These are phyloP conservation scores for Tillandsia fasciculata DNA, from an alignment of 176 grass and related monocot species.

Conservation along the genomic window DNA sequence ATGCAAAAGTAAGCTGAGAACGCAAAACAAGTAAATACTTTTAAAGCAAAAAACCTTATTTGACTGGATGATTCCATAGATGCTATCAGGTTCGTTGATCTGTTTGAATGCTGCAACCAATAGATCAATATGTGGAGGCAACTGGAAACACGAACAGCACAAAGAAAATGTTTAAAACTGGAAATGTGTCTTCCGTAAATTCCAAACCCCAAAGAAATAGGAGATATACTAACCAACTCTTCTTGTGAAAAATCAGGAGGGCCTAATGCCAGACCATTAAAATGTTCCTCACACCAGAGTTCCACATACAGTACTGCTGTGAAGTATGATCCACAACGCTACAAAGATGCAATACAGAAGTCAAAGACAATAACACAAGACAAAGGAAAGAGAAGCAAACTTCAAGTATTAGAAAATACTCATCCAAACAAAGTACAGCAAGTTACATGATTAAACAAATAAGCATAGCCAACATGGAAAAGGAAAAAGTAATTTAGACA, in stretches of 20 bases:
- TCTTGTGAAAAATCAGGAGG: slow-evolving; percentile 72
- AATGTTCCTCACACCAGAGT: slow-evolving; percentile 92
- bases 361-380: slow-evolving; percentile 9
- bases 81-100: slow-evolving; percentile 88
- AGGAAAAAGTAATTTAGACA: no score
- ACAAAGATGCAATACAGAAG: slow-evolving; percentile 17
- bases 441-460: no score
- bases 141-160: slow-evolving; percentile 44
- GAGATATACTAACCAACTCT: slow-evolving; percentile 47
- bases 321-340: slow-evolving; percentile 77
- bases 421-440: no score
- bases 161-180: slow-evolving; percentile 1
- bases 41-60: slow-evolving; percentile 53
- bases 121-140: slow-evolving; percentile 55
- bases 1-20: slow-evolving; percentile 8
- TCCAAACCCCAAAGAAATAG: slow-evolving; percentile 9
- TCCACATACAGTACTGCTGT: slow-evolving; percentile 73
- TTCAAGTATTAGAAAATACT: not conserved
- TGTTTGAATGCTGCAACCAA: slow-evolving; percentile 61
- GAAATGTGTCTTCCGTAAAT: not conserved
- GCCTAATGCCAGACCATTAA: slow-evolving; percentile 60
- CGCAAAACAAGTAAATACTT: slow-evolving; percentile 1
- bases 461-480: no score
- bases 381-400: slow-evolving; percentile 10
- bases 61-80: slow-evolving; percentile 79